Percentiles rank a stretch among this genome's conserved stretches.
phyloP scores from a whole-genome alignment of 345 rosid genomes.

The Salix suchowensis region DNA sequence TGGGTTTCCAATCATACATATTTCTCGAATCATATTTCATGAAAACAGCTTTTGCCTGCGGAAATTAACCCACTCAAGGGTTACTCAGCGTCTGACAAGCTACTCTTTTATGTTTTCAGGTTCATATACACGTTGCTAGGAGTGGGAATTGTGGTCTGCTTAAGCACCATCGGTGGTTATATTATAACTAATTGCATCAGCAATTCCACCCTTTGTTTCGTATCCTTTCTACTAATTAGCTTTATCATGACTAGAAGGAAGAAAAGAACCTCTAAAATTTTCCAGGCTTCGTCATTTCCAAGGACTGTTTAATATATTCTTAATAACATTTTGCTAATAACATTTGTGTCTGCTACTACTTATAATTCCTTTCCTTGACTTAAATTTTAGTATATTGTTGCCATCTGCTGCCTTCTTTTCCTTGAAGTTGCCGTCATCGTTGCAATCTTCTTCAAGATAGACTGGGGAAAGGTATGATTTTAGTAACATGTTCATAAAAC shows the following conservation, averaged over 20 bases:
- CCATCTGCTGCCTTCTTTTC: conserved; percentile 31
- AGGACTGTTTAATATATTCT: not conserved
- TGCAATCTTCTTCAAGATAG: conserved; percentile 39
- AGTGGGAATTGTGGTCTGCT: conserved; percentile 46
- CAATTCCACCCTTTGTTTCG: conserved; percentile 35
- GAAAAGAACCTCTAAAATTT: not conserved
- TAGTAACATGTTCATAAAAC: not conserved
- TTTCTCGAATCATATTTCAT: not conserved
- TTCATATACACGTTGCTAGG: conserved; percentile 43
- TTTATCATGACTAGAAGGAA: not conserved
- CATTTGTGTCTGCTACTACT: not conserved
- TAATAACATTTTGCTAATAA: not conserved
- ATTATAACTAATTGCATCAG: conserved; percentile 26
- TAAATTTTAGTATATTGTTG: conserved; percentile 34
- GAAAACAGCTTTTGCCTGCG: not conserved
- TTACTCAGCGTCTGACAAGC: not conserved
- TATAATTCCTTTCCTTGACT: conserved; percentile 23
- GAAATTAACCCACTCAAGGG: not conserved
- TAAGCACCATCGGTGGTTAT: conserved; percentile 44
- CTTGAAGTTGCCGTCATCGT: conserved; percentile 35
- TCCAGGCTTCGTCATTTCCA: not conserved
- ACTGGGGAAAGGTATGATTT: conserved; percentile 43
- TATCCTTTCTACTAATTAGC: conserved; percentile 34
- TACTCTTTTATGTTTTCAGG: conserved; percentile 31
- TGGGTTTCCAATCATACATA: not conserved